A percentile compares a stretch with the other conserved stretches of the same genome.
These are phyloP conservation scores for Paramarasmius palmivorus DNA, from an alignment of 1,284 basidiomycete genomes.

Conservation along the genomic window DNA sequence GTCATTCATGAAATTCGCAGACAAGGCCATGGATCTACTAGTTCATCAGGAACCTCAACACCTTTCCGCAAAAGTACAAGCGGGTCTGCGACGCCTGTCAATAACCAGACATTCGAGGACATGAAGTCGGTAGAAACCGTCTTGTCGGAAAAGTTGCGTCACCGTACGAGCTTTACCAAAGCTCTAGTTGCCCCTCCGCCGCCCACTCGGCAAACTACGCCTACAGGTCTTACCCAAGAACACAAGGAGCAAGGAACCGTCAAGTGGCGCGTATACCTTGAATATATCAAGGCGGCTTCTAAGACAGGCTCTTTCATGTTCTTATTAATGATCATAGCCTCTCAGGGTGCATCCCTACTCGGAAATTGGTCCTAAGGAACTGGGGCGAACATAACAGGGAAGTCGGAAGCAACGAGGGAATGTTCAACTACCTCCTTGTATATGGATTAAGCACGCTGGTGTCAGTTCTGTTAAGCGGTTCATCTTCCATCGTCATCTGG, in stretches of 20 bases:
- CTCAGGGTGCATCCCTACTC: constrained; percentile 55
- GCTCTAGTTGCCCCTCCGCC: constrained; percentile 43
- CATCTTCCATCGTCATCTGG: constrained; percentile 69
- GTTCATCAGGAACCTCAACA: constrained; percentile 56
- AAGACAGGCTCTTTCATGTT: constrained; percentile 71
- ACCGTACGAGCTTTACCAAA: constrained; percentile 49
- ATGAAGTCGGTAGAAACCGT: constrained; percentile 17
- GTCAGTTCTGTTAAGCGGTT: constrained; percentile 52
- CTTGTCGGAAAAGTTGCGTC: constrained; percentile 48
- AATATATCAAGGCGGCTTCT: constrained; percentile 83
- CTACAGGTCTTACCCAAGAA: constrained; percentile 66
- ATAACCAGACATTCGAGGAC: constrained; percentile 26
- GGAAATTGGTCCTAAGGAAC: constrained; percentile 73
- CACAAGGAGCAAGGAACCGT: constrained; percentile 84
- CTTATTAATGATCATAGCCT: constrained; percentile 54
- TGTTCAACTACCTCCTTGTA: constrained; percentile 56
- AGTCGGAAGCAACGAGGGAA: constrained; percentile 57
- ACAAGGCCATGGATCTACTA: constrained; percentile 45
- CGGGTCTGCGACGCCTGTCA: constrained; percentile 42
- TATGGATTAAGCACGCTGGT: constrained; percentile 65
- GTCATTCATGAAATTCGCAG: constrained; percentile 20
- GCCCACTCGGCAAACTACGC: constrained; percentile 35
- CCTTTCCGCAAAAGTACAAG: constrained; percentile 43
- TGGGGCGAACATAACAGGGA: constrained; percentile 83
- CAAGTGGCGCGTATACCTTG: constrained; percentile 74